A percentile compares a stretch with the other conserved stretches of the same genome.
Conservation (phyloP, 1,139 yeast species). For the Suhomyces anneliseae region DNA sequence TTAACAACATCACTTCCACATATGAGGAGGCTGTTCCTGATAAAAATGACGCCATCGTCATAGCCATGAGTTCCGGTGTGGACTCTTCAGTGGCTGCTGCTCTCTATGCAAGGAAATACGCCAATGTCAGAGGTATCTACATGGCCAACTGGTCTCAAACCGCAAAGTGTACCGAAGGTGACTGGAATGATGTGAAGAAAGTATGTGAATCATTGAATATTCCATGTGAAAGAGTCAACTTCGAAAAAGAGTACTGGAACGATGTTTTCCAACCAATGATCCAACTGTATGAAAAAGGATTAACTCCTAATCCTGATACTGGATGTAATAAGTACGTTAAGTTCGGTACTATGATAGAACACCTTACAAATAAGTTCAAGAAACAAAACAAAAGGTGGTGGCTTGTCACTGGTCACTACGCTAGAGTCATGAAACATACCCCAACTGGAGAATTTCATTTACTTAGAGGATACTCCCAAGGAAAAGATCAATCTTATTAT, state of each 20-base stretch:
- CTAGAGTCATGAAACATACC: slow-evolving; percentile 51
- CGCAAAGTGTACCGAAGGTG: slow-evolving; percentile 75
- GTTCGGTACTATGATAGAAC: slow-evolving; percentile 72
- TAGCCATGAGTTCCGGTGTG: slow-evolving; percentile 97
- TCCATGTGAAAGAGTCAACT: slow-evolving; percentile 73
- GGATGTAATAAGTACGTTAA: slow-evolving; percentile 83
- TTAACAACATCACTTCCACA: slow-evolving; percentile 3
- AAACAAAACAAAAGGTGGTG: slow-evolving; percentile 52
- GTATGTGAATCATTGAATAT: slow-evolving; percentile 63
- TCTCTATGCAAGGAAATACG: slow-evolving; percentile 51
- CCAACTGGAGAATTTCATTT: slow-evolving; percentile 42
- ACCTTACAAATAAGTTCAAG: slow-evolving; percentile 43
- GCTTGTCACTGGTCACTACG: slow-evolving; percentile 95
- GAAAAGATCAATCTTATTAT: slow-evolving; percentile 91
- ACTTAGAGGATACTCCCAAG: slow-evolving; percentile 56
- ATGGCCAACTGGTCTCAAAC: slow-evolving; percentile 91
- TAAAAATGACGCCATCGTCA: slow-evolving; percentile 58
- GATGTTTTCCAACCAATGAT: slow-evolving; percentile 94
- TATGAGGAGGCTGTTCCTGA: slow-evolving; percentile 46
- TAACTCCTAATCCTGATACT: slow-evolving; percentile 94
- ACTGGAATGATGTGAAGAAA: slow-evolving; percentile 79
- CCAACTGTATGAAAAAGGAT: slow-evolving; percentile 63
- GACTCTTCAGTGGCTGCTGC: slow-evolving; percentile 93
- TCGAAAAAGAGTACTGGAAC: slow-evolving; percentile 89
- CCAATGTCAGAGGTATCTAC: slow-evolving; percentile 72